These are phyloP conservation scores for Schizopora paradoxa DNA, from an alignment of 1,284 basidiomycete species.

Conservation along the genomic window DNA sequence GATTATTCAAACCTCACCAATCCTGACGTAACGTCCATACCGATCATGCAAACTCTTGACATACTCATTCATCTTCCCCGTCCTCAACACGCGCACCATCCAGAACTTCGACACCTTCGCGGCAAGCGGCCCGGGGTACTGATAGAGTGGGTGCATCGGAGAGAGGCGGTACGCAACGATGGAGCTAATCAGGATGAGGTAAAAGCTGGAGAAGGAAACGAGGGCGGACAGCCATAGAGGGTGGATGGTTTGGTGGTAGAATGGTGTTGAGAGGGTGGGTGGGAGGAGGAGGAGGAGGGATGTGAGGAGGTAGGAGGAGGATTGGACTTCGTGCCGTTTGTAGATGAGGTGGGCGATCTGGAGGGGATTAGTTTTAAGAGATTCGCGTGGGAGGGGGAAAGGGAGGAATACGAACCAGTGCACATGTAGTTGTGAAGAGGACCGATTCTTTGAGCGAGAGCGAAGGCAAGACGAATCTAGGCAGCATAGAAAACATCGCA, in stretches of 20 bases:
- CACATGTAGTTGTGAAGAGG: too few relatives aligned
- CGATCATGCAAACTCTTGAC: constrained; percentile 20
- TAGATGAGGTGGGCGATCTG: constrained; percentile 1
- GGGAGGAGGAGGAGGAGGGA: neutral
- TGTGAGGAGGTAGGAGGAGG: neutral
- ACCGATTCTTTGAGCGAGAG: too few relatives aligned
- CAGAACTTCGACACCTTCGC: constrained; percentile 24
- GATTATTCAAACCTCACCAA: constrained; percentile 16
- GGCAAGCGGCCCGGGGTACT: constrained; percentile 27
- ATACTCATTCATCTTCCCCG: constrained; percentile 25
- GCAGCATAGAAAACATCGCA: too few relatives aligned
- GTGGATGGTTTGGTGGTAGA: neutral
- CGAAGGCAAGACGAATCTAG: too few relatives aligned
- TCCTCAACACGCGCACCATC: constrained; percentile 19
- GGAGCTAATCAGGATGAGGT: constrained; percentile 10
- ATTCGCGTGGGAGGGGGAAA: too few relatives aligned
- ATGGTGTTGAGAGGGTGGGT: neutral
- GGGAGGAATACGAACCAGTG: too few relatives aligned
- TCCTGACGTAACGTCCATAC: constrained; percentile 22
- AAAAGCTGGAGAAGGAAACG: neutral
- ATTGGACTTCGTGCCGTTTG: neutral
- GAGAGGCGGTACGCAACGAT: constrained; percentile 28
- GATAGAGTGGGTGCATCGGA: constrained; percentile 28
- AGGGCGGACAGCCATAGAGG: neutral
- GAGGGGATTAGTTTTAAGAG: neutral